These are phyloP conservation scores for Colletotrichum cuscutae DNA, from an alignment of 2,329 filamentous ascomycete genomes.

Conservation along the genomic window DNA sequence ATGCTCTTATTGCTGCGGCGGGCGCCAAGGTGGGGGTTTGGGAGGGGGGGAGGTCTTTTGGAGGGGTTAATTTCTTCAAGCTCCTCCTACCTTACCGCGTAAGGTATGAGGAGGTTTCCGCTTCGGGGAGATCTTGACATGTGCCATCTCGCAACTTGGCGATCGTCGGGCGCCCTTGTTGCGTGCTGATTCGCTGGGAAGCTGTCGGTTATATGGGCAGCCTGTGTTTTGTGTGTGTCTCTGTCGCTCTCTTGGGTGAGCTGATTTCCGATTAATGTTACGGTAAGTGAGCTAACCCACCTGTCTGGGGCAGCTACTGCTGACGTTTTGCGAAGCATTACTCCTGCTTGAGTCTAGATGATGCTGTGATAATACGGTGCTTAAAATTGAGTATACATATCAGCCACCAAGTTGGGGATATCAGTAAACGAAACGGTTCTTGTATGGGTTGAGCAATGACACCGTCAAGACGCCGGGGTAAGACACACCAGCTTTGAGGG, in stretches of 20 bases:
- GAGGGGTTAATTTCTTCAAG: not conserved
- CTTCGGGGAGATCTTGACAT: not conserved
- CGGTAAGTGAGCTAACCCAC: not conserved
- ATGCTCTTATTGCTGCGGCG: not conserved
- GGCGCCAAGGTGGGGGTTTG: not conserved
- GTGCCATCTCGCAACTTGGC: not conserved
- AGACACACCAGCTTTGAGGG: not conserved
- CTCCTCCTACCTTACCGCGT: not conserved
- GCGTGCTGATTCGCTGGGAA: not conserved
- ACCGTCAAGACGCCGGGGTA: not conserved
- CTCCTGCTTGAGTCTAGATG: not conserved
- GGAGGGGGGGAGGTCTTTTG: not conserved
- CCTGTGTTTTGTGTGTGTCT: not conserved
- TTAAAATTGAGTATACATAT: not conserved
- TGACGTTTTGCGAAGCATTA: not conserved
- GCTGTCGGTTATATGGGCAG: not conserved
- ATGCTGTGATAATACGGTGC: not conserved
- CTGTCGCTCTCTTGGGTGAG: not conserved
- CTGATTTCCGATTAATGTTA: conserved; percentile 3
- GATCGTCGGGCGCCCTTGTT: not conserved
- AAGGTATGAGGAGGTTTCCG: not conserved
- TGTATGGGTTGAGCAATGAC: not conserved
- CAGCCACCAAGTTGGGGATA: not conserved
- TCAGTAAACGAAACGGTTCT: not conserved
- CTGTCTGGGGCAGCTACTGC: not conserved